These are phyloP conservation scores for Fraxinus anomala DNA, from an alignment of 257 asterid species.

Conservation along the genomic window DNA sequence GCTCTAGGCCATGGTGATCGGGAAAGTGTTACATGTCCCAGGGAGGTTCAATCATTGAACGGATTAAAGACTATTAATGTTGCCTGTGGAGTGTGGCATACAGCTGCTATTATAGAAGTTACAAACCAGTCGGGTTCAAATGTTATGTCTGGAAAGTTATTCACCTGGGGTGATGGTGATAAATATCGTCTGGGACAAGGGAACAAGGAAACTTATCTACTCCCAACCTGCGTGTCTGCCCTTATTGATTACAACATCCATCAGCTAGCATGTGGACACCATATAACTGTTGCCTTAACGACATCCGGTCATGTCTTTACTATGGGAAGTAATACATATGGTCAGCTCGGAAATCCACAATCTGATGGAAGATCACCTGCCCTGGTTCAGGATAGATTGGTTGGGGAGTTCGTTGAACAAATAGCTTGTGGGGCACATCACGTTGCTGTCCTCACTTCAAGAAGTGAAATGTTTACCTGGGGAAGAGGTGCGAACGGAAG, in stretches of 20 bases:
- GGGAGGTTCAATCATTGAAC: slow-evolving; percentile 63
- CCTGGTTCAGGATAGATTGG: slow-evolving; percentile 74
- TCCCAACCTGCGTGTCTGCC: slow-evolving; percentile 75
- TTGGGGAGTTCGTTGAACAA: slow-evolving; percentile 94
- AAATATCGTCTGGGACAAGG: slow-evolving; percentile 83
- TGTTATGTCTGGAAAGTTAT: slow-evolving; percentile 65
- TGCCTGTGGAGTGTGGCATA: slow-evolving; percentile 93
- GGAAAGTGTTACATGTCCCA: slow-evolving; percentile 56
- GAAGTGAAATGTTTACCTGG: slow-evolving; percentile 87
- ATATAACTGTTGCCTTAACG: slow-evolving; percentile 67
- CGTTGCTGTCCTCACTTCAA: slow-evolving; percentile 77
- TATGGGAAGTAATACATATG: slow-evolving; percentile 69
- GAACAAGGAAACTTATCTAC: slow-evolving; percentile 62
- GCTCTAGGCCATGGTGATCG: slow-evolving; percentile 88
- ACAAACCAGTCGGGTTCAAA: slow-evolving; percentile 49
- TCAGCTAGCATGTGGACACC: slow-evolving; percentile 81
- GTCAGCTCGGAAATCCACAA: slow-evolving; percentile 78
- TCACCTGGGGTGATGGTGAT: slow-evolving; percentile 98
- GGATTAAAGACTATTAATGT: slow-evolving; percentile 71
- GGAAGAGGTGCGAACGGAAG: slow-evolving; percentile 90
- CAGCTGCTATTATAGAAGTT: slow-evolving; percentile 86
- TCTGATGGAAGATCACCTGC: slow-evolving; percentile 72
- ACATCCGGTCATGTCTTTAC: slow-evolving; percentile 85
- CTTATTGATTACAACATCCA: slow-evolving; percentile 81
- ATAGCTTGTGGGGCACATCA: slow-evolving; percentile 76